Evolutionary conservation across 2,329 filamentous ascomycete genomes (phyloP).

Genomic region (Aspergillus pseudoterreus): DNA sequence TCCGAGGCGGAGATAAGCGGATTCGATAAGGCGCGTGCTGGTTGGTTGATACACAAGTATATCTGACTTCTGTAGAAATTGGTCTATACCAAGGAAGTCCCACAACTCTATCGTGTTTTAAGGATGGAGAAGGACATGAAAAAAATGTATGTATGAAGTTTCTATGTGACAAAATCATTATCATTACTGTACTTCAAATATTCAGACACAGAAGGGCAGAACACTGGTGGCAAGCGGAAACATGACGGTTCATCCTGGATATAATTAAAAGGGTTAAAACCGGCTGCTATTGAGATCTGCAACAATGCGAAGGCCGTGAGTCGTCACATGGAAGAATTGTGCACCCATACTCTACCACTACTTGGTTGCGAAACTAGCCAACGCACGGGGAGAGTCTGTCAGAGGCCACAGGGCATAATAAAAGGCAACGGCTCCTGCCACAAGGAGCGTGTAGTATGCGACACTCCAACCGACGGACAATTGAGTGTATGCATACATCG

Average conservation of each 20-base stretch:
- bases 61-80: too few species aligned
- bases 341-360: not conserved
- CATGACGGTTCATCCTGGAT: too few species aligned
- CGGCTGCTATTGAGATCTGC: not conserved
- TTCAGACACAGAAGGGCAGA: too few species aligned
- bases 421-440: constrained; percentile 69
- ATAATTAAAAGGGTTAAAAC: too few species aligned
- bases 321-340: not conserved
- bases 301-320: not conserved
- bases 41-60: not conserved
- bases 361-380: constrained; percentile 29
- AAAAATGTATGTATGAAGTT: too few species aligned
- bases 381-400: constrained; percentile 53
- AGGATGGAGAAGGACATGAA: too few species aligned
- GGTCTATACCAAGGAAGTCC: too few species aligned
- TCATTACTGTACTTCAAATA: too few species aligned
- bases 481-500: constrained; percentile 19
- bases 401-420: constrained; percentile 66
- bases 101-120: too few species aligned
- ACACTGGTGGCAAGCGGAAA: too few species aligned
- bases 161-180: too few species aligned
- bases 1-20: constrained; percentile 19
- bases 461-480: constrained; percentile 63
- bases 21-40: not conserved
- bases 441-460: constrained; percentile 73